A percentile compares a stretch with the other conserved stretches of the same genome.
Conservation (phyloP, 306 rosid genomes). For the Prunus armeniaca region DNA sequence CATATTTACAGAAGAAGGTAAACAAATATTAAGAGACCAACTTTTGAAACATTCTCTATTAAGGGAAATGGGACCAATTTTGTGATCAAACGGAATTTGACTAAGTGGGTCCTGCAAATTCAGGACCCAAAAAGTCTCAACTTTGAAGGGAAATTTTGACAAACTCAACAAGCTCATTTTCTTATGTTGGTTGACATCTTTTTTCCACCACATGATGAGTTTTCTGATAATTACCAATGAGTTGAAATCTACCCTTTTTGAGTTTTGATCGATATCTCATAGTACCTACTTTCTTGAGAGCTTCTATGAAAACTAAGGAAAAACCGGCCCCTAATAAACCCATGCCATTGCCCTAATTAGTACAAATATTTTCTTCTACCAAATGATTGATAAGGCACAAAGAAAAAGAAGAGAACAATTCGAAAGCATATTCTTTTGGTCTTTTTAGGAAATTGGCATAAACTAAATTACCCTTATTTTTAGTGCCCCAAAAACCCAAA, state of each 20-base stretch:
- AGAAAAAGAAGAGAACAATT: neutral
- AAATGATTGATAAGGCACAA: slow-evolving; percentile 7
- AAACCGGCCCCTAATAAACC: neutral
- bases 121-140: no score
- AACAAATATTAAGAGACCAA: neutral
- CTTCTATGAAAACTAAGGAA: neutral
- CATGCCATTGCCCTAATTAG: neutral
- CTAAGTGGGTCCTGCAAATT: neutral
- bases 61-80: no score
- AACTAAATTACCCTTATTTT: neutral
- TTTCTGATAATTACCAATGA: neutral
- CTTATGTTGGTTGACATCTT: neutral
- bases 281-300: neutral
- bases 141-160: neutral
- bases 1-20: neutral
- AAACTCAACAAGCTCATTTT: neutral
- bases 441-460: neutral
- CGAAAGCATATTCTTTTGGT: neutral
- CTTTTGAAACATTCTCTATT: no score
- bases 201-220: neutral
- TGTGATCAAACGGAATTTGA: no score
- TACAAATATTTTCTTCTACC: neutral
- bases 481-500: neutral
- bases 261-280: neutral
- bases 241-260: neutral